phyloP scores from a whole-genome alignment of 2,329 filamentous ascomycete genomes.

The Cryoendolithus antarcticus region DNA sequence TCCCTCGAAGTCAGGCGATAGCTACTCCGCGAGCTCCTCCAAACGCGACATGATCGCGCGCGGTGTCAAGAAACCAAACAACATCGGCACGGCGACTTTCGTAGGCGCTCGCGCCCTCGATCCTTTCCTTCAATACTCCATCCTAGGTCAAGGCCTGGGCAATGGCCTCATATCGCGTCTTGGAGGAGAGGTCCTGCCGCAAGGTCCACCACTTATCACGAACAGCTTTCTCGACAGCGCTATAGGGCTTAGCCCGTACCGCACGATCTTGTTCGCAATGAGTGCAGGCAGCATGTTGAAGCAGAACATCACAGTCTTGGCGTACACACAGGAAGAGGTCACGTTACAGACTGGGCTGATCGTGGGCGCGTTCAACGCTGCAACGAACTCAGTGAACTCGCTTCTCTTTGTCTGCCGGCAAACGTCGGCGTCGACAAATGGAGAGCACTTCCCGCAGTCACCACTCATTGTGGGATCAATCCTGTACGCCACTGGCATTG shows the following conservation, averaged over 20 bases:
- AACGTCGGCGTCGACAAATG: conserved; percentile 33
- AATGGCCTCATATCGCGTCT: conserved; percentile 32
- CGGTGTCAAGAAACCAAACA: conserved; percentile 29
- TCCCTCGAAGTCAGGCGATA: conserved; percentile 1
- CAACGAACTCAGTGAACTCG: conserved; percentile 42
- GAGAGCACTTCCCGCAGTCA: conserved; percentile 29
- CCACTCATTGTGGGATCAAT: conserved; percentile 36
- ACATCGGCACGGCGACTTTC: conserved; percentile 29
- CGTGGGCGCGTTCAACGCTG: conserved; percentile 41
- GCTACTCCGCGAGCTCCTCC: conserved; percentile 2
- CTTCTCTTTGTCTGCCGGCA: conserved; percentile 40
- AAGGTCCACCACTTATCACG: conserved; percentile 29
- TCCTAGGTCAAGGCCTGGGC: conserved; percentile 33
- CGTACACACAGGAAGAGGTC: conserved; percentile 40
- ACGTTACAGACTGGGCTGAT: conserved; percentile 28
- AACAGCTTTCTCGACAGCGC: conserved; percentile 31
- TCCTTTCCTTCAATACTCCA: conserved; percentile 36
- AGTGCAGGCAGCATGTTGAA: conserved; percentile 40
- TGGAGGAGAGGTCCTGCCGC: conserved; percentile 32
- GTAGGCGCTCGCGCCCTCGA: conserved; percentile 36
- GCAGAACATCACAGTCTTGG: conserved; percentile 43
- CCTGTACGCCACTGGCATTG: conserved; percentile 41
- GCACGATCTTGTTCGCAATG: conserved; percentile 42
- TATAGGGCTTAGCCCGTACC: conserved; percentile 36
- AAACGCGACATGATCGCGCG: conserved; percentile 22